Evolutionary conservation across 192 early-diverging fungal species (phyloP), one percentile per base, ranked within the genome.

Genomic region (Backusella circina): DNA sequence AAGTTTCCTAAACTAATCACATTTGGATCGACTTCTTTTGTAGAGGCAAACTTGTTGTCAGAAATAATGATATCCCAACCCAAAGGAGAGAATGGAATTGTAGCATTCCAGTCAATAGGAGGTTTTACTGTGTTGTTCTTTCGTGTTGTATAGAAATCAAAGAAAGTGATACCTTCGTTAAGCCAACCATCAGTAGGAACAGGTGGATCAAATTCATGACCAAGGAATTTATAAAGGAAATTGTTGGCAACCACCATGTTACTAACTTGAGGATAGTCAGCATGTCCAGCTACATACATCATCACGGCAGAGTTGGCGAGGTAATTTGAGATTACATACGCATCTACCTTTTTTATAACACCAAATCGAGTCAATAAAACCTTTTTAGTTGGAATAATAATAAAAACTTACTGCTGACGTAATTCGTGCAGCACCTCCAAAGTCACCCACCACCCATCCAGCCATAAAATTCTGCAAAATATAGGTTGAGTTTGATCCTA

Each of bases 231-330:
- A 32, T 68, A 78, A 2, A 78, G 32, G 71, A 78, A 78, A n/a
- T 78, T 78, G 50, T 78, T 32, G 26, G 16, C 7, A 38, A 78
- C 77, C 18, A 78, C 71, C 32, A 78, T 73, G 18, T 78, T 78
- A 21, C 51, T 57, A 9, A 78, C 36, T 44, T 78, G 71, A n/a
- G 30, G 32, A 44, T 51, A 78, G 15, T 78, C 71, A n/a, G 77
- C 71, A 73, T 73, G 77, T 12, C 41, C 71, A 2, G 77, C 77
- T n/a, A 38, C 71, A 35, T 78, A 78, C 64, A 78, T 68, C 77
- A 78, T 78, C 33, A 78, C 71, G 8, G 69, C 77, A 13, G 77
- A 73, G 32, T 78, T 78, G 41, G 77, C 77, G 15, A 78, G 66
- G 30, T 78, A 78, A 28, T 78, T 78, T 32, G 71, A 68, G 8